Conservation (phyloP, 495 filamentous ascomycete genomes). For the Hypoxylon fuscum region DNA sequence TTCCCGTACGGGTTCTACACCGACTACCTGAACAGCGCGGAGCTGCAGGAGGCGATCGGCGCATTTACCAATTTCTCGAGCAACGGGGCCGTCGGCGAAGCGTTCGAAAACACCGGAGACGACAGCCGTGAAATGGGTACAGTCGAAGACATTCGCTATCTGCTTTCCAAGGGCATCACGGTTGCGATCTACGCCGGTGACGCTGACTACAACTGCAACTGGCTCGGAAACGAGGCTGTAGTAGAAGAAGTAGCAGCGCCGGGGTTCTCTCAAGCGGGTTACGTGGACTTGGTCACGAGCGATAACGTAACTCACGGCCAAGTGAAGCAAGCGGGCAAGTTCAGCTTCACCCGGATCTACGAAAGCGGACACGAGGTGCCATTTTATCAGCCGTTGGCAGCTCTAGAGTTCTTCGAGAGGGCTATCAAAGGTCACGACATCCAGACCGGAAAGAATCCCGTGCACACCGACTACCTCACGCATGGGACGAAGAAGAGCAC, state of each 20-base stretch:
- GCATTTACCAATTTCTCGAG: conserved; percentile 66
- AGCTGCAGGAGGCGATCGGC: conserved; percentile 67
- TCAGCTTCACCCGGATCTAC: conserved; percentile 71
- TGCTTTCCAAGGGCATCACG: conserved; percentile 62
- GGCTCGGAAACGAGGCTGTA: conserved; percentile 65
- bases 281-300: conserved; percentile 62
- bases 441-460: conserved; percentile 61
- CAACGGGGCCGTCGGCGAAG: conserved; percentile 55
- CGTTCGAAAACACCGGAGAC: conserved; percentile 65
- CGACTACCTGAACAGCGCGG: conserved; percentile 66
- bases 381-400: conserved; percentile 72
- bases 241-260: conserved; percentile 55
- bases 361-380: conserved; percentile 74
- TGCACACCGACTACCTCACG: conserved; percentile 54
- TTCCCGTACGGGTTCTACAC: conserved; percentile 68
- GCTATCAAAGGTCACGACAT: conserved; percentile 65
- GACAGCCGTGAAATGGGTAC: conserved; percentile 63
- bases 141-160: conserved; percentile 56
- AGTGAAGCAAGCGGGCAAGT: conserved; percentile 68
- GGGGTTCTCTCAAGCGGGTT: conserved; percentile 61
- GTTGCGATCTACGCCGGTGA: conserved; percentile 72
- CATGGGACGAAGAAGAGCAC: conserved; percentile 59
- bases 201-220: conserved; percentile 96
- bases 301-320: conserved; percentile 69
- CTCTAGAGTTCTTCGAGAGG: conserved; percentile 68